Conservation (phyloP, 176 grass and related monocot genomes). For the Oryza officinalis region DNA sequence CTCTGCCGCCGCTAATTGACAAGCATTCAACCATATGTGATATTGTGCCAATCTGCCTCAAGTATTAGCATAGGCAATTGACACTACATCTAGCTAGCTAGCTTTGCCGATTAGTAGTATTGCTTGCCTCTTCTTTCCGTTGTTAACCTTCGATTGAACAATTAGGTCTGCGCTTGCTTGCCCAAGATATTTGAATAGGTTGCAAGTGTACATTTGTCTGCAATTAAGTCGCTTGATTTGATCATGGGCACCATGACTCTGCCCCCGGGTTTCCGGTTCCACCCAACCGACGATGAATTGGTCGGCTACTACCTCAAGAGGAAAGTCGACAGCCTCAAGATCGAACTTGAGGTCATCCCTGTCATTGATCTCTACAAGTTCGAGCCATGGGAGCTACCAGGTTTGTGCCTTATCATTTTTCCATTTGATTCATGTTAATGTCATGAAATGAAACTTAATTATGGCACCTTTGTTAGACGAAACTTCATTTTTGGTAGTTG, state of each 20-base stretch:
- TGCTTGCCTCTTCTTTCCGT: not conserved
- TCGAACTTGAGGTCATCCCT: conserved; percentile 94
- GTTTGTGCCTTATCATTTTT: conserved; percentile 19
- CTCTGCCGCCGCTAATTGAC: not conserved
- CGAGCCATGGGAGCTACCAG: conserved; percentile 97
- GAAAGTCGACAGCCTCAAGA: conserved; percentile 78
- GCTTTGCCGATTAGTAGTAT: not conserved
- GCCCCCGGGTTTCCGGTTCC: conserved; percentile 95
- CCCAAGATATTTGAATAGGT: conserved; percentile 24
- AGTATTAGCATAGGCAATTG: conserved; percentile 44
- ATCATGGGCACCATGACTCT: conserved; percentile 56
- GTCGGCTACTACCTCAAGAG: conserved; percentile 97
- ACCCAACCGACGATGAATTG: conserved; percentile 89
- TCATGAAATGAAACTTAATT: not conserved
- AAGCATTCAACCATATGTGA: not conserved
- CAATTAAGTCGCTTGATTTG: not conserved
- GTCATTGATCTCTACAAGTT: conserved; percentile 90
- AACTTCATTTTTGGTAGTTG: not conserved
- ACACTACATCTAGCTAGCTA: not conserved
- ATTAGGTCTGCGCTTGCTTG: conserved; percentile 27
- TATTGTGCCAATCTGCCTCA: conserved; percentile 23
- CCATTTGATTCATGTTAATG: not conserved
- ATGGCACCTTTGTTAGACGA: too few species aligned
- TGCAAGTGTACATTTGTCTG: conserved; percentile 30
- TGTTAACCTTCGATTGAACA: not conserved